phyloP scores from a whole-genome alignment of 306 rosid species.

The Gleditsia sinensis region DNA sequence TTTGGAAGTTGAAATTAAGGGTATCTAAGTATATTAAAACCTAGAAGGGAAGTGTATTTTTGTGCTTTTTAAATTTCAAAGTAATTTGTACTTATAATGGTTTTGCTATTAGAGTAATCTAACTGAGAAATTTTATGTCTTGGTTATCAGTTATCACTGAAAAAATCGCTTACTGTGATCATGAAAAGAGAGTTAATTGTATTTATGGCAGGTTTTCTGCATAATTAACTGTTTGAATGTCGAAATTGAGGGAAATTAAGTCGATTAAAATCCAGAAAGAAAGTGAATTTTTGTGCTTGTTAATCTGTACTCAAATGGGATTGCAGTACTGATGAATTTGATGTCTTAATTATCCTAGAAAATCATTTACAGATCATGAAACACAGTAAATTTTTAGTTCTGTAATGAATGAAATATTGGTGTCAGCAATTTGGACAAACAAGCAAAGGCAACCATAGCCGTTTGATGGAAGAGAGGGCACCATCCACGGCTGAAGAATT shows the following conservation, averaged over 20 bases:
- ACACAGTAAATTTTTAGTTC: background rate
- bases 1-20: constrained; percentile 16
- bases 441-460: constrained; percentile 14
- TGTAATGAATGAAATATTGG: constrained; percentile 26
- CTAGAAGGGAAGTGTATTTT: background rate
- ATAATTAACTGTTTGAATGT: constrained; percentile 17
- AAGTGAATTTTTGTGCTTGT: background rate
- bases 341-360: too few species aligned
- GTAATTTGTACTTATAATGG: constrained; percentile 20
- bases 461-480: constrained; percentile 51
- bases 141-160: too few species aligned
- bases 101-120: too few species aligned
- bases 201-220: background rate
- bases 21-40: constrained; percentile 5
- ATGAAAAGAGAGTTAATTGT: background rate
- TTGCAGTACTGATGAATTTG: background rate
- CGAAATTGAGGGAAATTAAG: background rate
- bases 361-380: too few species aligned
- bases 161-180: too few species aligned
- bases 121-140: too few species aligned
- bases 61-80: background rate
- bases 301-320: constrained; percentile 15
- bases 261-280: constrained; percentile 18
- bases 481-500: constrained; percentile 54
- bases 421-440: constrained; percentile 45